A percentile compares a stretch with the other conserved stretches of the same genome.
Conservation (phyloP, 345 rosid genomes). For the Gossypium rotundifolium region DNA sequence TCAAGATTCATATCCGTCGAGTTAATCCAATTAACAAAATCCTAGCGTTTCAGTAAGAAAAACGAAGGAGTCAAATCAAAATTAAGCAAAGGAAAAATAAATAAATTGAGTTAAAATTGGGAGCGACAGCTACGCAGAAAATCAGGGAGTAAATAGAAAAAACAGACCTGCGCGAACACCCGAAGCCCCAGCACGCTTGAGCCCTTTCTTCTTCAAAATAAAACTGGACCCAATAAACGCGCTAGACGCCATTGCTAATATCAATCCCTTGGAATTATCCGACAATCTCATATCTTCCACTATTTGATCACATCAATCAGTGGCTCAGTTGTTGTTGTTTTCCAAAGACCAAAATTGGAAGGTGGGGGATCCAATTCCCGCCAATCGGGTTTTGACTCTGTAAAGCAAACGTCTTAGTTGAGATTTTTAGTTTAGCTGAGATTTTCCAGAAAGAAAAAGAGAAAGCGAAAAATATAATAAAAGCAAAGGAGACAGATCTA, state of each 20-base stretch:
- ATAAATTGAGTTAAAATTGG: background rate
- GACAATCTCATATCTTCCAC: slow-evolving; percentile 34
- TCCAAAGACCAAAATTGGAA: background rate
- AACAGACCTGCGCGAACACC: slow-evolving; percentile 77
- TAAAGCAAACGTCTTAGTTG: too few relatives aligned
- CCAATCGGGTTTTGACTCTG: background rate
- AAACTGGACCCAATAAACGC: slow-evolving; percentile 83
- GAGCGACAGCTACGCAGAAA: background rate
- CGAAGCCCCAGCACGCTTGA: slow-evolving; percentile 72
- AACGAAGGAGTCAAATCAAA: background rate
- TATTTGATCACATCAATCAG: background rate
- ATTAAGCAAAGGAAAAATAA: background rate
- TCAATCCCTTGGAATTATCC: slow-evolving; percentile 68
- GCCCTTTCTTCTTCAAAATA: slow-evolving; percentile 93
- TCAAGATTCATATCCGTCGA: background rate
- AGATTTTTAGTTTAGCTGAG: too few relatives aligned
- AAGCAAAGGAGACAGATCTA: too few relatives aligned
- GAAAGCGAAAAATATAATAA: background rate
- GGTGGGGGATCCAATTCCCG: background rate
- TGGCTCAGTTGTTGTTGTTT: background rate
- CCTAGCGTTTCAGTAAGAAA: background rate
- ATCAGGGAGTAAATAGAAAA: background rate
- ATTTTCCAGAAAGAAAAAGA: background rate
- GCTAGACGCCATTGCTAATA: slow-evolving; percentile 69
- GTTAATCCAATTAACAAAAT: background rate